Conservation (phyloP, 176 grass and related monocot genomes). For the Phyllostachys edulis region DNA sequence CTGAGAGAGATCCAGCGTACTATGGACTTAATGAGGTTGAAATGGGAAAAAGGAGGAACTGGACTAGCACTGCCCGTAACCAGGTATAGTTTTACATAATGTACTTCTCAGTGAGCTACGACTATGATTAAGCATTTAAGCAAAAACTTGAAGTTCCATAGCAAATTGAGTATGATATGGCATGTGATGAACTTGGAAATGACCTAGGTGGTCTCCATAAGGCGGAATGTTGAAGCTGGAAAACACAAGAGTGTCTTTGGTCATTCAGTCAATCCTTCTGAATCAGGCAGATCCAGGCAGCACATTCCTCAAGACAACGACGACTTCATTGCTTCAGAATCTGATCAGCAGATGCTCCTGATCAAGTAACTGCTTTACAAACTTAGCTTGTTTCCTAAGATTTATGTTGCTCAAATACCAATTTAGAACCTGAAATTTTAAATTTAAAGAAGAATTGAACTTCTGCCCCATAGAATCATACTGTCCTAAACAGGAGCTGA, state of each 20-base stretch:
- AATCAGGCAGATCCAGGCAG: slow-evolving; percentile 60
- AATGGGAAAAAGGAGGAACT: slow-evolving; percentile 73
- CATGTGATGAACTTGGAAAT: slow-evolving; percentile 24
- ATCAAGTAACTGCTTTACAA: slow-evolving; percentile 59
- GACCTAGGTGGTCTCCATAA: slow-evolving; percentile 59
- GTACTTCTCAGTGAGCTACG: neutral
- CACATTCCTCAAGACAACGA: slow-evolving; percentile 54
- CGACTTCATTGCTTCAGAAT: slow-evolving; percentile 96
- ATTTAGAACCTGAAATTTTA: neutral
- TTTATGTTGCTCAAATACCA: neutral
- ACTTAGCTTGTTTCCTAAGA: neutral
- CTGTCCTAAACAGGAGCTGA: neutral
- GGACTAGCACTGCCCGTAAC: slow-evolving; percentile 67
- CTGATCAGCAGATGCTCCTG: slow-evolving; percentile 89
- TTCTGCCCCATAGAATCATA: neutral
- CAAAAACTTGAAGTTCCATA: neutral
- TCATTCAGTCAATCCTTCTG: slow-evolving; percentile 46
- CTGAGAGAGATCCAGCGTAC: slow-evolving; percentile 74
- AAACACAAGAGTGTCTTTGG: slow-evolving; percentile 51
- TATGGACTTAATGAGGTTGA: slow-evolving; percentile 82
- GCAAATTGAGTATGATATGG: neutral
- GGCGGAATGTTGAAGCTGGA: slow-evolving; percentile 67
- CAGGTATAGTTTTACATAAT: slow-evolving; percentile 43
- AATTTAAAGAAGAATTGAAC: neutral
- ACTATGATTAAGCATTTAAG: neutral